A percentile compares a stretch with the other conserved stretches of the same genome.
Evolutionary conservation across 768 basidiomycete species (phyloP).

Genomic region (Podaxis mareebaensis): DNA sequence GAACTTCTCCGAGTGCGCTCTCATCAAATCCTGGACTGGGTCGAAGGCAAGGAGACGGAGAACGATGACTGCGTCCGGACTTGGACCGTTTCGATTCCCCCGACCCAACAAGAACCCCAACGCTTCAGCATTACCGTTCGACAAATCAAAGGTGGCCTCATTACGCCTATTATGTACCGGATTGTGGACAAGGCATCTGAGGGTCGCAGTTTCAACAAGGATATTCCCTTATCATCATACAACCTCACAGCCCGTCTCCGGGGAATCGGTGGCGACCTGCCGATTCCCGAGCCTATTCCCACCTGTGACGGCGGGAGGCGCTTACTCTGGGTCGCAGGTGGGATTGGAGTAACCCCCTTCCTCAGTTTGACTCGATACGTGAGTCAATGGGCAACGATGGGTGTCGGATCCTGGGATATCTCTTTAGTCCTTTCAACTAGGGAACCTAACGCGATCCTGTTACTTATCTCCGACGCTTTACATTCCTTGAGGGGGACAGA

Average conservation of each 20-base stretch:
- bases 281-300: conserved; percentile 16
- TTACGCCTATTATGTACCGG: conserved; percentile 57
- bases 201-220: conserved; percentile 17
- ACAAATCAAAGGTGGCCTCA: conserved; percentile 51
- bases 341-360: conserved; percentile 69
- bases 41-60: conserved; percentile 40
- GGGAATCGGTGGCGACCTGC: conserved; percentile 48
- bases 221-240: conserved; percentile 36
- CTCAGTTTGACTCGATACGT: conserved; percentile 45
- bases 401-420: conserved; percentile 35
- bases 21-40: conserved; percentile 49
- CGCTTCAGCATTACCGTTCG: conserved; percentile 28
- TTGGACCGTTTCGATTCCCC: conserved; percentile 56
- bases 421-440: conserved; percentile 49
- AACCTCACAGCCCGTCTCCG: conserved; percentile 45
- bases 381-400: neutral
- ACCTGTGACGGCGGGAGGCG: conserved; percentile 21
- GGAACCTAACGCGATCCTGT: conserved; percentile 52
- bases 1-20: conserved; percentile 43
- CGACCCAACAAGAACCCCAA: conserved; percentile 13
- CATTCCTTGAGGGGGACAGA: neutral
- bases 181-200: conserved; percentile 45
- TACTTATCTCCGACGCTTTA: conserved; percentile 38
- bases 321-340: conserved; percentile 61
- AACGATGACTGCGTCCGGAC: conserved; percentile 67